phyloP scores from a whole-genome alignment of 1,139 yeast species.

The Lodderomyces parapsilosis region DNA sequence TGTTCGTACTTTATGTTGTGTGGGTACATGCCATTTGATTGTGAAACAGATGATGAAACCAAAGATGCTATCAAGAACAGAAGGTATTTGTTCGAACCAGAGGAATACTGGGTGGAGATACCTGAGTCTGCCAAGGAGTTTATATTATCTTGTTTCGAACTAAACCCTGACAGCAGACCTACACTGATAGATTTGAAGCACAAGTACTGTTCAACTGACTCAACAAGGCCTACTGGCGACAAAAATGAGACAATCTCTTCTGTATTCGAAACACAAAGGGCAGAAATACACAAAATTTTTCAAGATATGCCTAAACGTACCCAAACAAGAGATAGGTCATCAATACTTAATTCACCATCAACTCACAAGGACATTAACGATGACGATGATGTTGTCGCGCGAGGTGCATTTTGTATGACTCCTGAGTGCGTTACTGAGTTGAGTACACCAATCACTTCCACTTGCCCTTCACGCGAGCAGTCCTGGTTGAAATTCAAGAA shows the following conservation, averaged over 20 bases:
- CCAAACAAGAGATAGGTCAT: neutral
- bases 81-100: slow-evolving; percentile 62
- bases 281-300: slow-evolving; percentile 7
- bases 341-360: neutral
- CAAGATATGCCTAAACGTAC: neutral
- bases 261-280: slow-evolving; percentile 8
- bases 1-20: slow-evolving; percentile 67
- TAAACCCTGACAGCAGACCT: neutral
- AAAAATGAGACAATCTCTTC: neutral
- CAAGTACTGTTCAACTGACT: neutral
- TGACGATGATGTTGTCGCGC: neutral
- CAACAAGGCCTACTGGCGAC: neutral
- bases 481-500: neutral
- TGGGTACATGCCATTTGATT: slow-evolving; percentile 79
- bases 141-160: slow-evolving; percentile 49
- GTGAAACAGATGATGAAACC: slow-evolving; percentile 72
- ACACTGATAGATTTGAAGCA: neutral
- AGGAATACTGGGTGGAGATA: slow-evolving; percentile 58
- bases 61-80: slow-evolving; percentile 56
- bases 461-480: neutral
- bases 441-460: neutral
- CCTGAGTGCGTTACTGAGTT: slow-evolving; percentile 3
- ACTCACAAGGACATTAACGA: neutral
- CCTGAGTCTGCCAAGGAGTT: slow-evolving; percentile 58
- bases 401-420: neutral